These are phyloP conservation scores for Schwanniomyces etchellsii DNA, from an alignment of 1,139 yeast species.

Conservation along the genomic window DNA sequence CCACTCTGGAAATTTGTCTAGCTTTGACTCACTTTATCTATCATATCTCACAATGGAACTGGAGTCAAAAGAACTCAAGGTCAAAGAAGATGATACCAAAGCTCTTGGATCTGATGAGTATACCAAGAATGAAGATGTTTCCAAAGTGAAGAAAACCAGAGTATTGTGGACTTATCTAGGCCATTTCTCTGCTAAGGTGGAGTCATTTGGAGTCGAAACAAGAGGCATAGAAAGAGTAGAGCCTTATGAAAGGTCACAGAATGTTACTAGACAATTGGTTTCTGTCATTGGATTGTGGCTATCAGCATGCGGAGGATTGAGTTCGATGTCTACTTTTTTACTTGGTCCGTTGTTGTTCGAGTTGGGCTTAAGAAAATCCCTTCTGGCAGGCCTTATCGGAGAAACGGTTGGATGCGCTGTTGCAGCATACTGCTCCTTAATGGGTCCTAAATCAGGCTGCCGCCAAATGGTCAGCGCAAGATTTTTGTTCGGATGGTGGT, in stretches of 20 bases:
- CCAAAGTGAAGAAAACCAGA: slow-evolving; percentile 1
- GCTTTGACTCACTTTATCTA: not conserved
- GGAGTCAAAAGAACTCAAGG: slow-evolving; percentile 3
- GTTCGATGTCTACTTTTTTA: slow-evolving; percentile 78
- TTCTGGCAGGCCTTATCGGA: slow-evolving; percentile 58
- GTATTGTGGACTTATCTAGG: too few relatives aligned
- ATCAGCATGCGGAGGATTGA: slow-evolving; percentile 78
- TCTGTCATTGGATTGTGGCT: slow-evolving; percentile 75
- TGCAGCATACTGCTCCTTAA: slow-evolving; percentile 75
- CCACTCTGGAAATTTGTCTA: not conserved
- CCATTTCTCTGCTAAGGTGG: slow-evolving; percentile 25
- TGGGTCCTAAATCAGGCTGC: slow-evolving; percentile 87
- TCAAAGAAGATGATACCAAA: too few relatives aligned
- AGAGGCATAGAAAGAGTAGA: slow-evolving; percentile 77
- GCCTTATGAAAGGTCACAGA: slow-evolving; percentile 58
- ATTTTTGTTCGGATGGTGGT: slow-evolving; percentile 78
- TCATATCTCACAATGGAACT: slow-evolving; percentile 1
- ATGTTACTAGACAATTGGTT: slow-evolving; percentile 42
- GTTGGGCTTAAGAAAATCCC: slow-evolving; percentile 57
- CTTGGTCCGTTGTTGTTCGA: slow-evolving; percentile 68
- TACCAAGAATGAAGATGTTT: too few relatives aligned
- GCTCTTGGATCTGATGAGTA: too few relatives aligned
- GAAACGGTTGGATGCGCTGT: slow-evolving; percentile 62
- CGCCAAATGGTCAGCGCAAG: slow-evolving; percentile 83
- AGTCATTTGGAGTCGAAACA: slow-evolving; percentile 58